Base-by-base conservation (phyloP, 1,139 yeast species). In the Meyerozyma athensensis region DNA sequence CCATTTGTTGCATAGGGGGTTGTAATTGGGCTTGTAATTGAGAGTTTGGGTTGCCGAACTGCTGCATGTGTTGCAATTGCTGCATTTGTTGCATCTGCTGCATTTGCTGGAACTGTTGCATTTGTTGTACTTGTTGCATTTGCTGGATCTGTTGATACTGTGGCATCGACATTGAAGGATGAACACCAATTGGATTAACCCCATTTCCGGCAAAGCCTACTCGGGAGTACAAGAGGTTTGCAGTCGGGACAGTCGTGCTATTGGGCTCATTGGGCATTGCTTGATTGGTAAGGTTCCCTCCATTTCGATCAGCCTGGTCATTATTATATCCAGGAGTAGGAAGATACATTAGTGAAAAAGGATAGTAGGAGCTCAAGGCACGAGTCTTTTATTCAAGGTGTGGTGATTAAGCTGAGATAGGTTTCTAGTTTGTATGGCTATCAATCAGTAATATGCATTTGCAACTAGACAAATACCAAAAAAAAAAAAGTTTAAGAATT, bases 31-130 rank as follows among this genome's bases (percentile, higher is more conserved):
- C 12, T 23, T 30, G 34, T 20, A 39, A 18, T 41, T 37, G 34
- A 43, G 24, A 26, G 43, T 40, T 28, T 13, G 10, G 32, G 26
- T 40, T 47, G 40, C 48, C 46, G 36, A 24, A 13, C 41, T 48
- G 38, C 6, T 39, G 41, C 35, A 35, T 38, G n/a, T 22, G 38
- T 10, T 24, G 38, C 12, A 33, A 18, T 32, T 32, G 37, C 33
- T 32, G 40, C 19, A 19, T 33, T 26, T 34, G 40, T 14, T 33
- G 38, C 19, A 37, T 22, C 34, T 30, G 42, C 38, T 23, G 39
- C 19, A 35, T 19, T 33, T 33, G 43, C 19, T 33, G 36, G 36
- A 39, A 20, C 24, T 39, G 42, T 32, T 39, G 43, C 17, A 33
- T 28, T 31, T 33, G 43, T 8, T 39, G 42, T 9, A 21, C 35